Evolutionary conservation across 148 eudicot species (phyloP), one percentile per base, ranked within the genome.

Genomic region (Nepenthes gracilis): DNA sequence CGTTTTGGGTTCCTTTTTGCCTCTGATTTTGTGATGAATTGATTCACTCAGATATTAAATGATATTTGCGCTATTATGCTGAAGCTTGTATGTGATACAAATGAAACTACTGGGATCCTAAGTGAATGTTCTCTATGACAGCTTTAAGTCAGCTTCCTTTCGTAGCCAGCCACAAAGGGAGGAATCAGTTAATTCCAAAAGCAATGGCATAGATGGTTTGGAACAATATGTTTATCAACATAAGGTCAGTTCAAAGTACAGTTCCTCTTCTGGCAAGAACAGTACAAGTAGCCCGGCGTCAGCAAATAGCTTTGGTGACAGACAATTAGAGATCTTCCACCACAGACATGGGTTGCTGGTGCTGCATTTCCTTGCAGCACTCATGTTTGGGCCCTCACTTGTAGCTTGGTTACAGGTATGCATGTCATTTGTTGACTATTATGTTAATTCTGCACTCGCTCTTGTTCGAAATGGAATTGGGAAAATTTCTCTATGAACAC

Each of bases 351-450:
- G 96, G 66, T 71, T 88, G 87, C 82, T 89, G 54, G 68, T 84
- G 43, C 80, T 93, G 75, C 99, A 93, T 81, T 67, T 88, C 62
- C 80, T 89, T 38, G 88, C 89, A n/a, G 59, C 75, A 57, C 69
- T 89, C 49, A 82, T 86, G 87, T 93, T 93, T 73, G 86, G 72
- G 56, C 99, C 99, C 35, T 93, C 99, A 51, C 77, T 93, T 50
- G 69, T 79, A 51, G 91, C 95, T 43, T 93, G 99, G 96, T 62
- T 84, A 64, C 96, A 89, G 99, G 99, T 93, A 76, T 57, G 58
- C 50, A 40, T 38, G 36, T 23, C 36, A 23, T 59, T 9, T 47
- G 55, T 35, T 55, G 48, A 45, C 35, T 33, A 43, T 50, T 9
- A 9, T 36, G 35, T 62, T 6, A 11, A 12, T 53, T 57, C 37